Conservation (phyloP, 164 flowering plant species). For the Litsea cubeba region DNA sequence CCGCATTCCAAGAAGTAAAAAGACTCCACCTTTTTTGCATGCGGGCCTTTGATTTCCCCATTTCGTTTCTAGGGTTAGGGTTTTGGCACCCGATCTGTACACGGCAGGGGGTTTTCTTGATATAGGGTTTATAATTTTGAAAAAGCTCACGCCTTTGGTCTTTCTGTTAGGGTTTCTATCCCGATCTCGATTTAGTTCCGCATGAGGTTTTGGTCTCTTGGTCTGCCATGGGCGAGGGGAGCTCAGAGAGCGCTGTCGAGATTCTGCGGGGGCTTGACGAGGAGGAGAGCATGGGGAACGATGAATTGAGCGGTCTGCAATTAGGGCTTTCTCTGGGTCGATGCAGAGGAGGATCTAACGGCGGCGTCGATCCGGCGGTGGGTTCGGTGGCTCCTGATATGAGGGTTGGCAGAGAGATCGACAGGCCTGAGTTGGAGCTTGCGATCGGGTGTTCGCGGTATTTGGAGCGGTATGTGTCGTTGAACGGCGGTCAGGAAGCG, state of each 20-base stretch:
- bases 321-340: not conserved
- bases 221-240: not conserved
- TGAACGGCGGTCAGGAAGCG: constrained; percentile 10
- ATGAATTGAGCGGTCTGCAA: not conserved
- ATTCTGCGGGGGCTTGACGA: no score
- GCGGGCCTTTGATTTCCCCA: not conserved
- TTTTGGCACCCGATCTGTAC: not conserved
- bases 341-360: not conserved
- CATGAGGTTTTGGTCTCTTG: not conserved
- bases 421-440: constrained; percentile 17
- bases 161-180: constrained; percentile 1
- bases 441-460: constrained; percentile 17
- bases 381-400: not conserved
- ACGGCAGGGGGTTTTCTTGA: not conserved
- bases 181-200: not conserved
- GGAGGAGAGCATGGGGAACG: not conserved
- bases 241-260: not conserved
- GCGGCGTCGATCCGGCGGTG: not conserved
- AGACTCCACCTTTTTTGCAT: not conserved
- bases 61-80: not conserved
- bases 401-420: constrained; percentile 13
- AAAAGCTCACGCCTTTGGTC: not conserved
- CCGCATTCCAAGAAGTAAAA: not conserved
- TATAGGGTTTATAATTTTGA: not conserved
- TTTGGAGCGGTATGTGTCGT: constrained; percentile 13